Evolutionary conservation across 176 grass and related monocot species (phyloP).

Genomic region (Alloteropsis semialata): DNA sequence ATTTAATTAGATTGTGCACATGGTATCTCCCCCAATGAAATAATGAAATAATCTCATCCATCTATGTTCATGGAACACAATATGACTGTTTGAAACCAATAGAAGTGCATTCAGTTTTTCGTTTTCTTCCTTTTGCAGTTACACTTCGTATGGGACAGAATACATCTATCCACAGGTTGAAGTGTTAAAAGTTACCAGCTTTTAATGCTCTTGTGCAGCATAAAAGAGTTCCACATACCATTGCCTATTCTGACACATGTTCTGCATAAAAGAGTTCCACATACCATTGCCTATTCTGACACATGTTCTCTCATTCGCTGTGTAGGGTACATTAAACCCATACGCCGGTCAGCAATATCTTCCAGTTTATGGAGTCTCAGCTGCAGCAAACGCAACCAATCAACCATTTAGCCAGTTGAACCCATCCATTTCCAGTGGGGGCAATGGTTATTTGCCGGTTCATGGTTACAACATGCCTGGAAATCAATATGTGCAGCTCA

Average conservation of each 20-base stretch:
- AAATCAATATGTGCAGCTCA: constrained; percentile 70
- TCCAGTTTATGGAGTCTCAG: constrained; percentile 69
- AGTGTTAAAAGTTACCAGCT: constrained; percentile 33
- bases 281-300: constrained; percentile 13
- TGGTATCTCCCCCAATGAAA: not conserved
- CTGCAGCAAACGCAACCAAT: constrained; percentile 57
- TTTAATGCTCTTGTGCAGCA: not conserved
- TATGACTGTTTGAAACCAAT: constrained; percentile 27
- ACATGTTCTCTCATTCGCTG: not conserved
- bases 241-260: not conserved
- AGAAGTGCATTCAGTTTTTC: constrained; percentile 33
- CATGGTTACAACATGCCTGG: constrained; percentile 69
- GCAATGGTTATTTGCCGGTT: constrained; percentile 48
- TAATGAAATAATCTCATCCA: not conserved
- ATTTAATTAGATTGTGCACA: constrained; percentile 4
- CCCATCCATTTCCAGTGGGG: constrained; percentile 56
- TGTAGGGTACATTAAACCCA: constrained; percentile 74
- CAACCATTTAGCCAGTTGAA: constrained; percentile 67
- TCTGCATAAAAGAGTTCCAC: constrained; percentile 10
- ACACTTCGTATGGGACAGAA: constrained; percentile 74
- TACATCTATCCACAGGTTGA: constrained; percentile 90
- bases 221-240: not conserved
- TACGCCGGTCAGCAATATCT: constrained; percentile 75
- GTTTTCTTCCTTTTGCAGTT: constrained; percentile 67
- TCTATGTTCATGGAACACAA: constrained; percentile 16